phyloP scores from a whole-genome alignment of 2,329 filamentous ascomycete genomes.

The Orbilia ellipsospora region DNA sequence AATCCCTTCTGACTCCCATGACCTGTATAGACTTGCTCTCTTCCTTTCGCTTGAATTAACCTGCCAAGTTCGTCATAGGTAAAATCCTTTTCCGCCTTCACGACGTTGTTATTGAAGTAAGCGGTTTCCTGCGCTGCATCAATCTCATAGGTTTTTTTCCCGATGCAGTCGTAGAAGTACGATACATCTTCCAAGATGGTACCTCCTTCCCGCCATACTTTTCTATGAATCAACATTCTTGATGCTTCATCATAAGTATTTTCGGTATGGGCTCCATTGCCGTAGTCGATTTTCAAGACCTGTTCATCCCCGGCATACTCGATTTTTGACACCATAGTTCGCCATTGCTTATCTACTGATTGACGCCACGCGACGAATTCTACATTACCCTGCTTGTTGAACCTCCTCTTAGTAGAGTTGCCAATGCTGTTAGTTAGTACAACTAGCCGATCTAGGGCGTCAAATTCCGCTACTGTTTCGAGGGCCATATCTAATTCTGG shows the following conservation, averaged over 20 bases:
- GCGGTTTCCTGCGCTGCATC: slow-evolving; percentile 57
- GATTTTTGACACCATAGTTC: background rate
- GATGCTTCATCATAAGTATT: slow-evolving; percentile 27
- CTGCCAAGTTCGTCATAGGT: slow-evolving; percentile 41
- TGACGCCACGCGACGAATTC: background rate
- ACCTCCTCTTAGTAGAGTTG: background rate
- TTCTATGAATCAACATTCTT: background rate
- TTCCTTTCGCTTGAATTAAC: slow-evolving; percentile 33
- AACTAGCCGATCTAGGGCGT: background rate
- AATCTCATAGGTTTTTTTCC: slow-evolving; percentile 51
- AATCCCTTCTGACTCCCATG: no score
- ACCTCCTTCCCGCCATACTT: background rate
- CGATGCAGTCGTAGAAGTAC: slow-evolving; percentile 57
- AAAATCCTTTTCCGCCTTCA: slow-evolving; percentile 48
- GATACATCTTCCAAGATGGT: slow-evolving; percentile 53
- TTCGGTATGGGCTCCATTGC: slow-evolving; percentile 29
- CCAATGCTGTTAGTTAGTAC: background rate
- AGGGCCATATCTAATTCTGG: no score
- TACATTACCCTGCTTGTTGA: background rate
- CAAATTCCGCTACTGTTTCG: background rate
- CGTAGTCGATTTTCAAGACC: background rate
- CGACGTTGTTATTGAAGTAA: slow-evolving; percentile 56
- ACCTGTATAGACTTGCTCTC: slow-evolving; percentile 17
- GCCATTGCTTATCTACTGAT: background rate
- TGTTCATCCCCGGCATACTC: slow-evolving; percentile 24